Base-by-base conservation (phyloP, 495 filamentous ascomycete genomes). In the Neurospora cerealis region DNA sequence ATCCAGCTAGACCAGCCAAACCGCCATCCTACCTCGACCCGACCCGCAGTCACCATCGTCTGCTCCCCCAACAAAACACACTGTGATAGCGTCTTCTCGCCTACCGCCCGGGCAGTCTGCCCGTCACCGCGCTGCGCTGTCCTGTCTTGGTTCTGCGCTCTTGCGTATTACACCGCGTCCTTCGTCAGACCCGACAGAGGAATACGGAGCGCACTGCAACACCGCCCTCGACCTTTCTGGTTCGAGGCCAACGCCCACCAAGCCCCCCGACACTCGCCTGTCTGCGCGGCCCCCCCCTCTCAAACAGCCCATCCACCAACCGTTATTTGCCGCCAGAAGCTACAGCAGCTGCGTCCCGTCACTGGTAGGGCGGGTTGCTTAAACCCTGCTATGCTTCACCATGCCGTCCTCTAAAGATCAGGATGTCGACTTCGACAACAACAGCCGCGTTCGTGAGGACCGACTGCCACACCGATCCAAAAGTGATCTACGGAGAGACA, bases 381-480 rank as follows among this genome's bases (percentile, higher is more conserved):
- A 71, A 72, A 77, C 81, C 80, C 75, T 80, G 80, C 78, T 77
- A 83, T 81, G 78, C 76, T 81, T 74, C 78, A 78, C 74, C 76
- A 85, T 87, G 85, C 83, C 84, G 60, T 83, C 83, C 72, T 78
- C 79, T 78, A 82, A 81, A 79, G 85, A 86, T 72, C 80, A 78
- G 73, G 82, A 85, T 72, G 79, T 72, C 76, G 80, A 66, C 77
- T 71, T 78, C 74, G 76, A 79, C 72, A 79, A 78, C 74, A 80
- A 83, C 76, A 81, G 82, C 54, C 81, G 79, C 72, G 71, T 79
- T 41, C 81, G 82, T 76, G 83, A 86, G 69, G 83, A 80, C 69
- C 80, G 80, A 66, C 28, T 66, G 54, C 54, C 54, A 46, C 82
- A 83, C 40, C 78, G 79, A 75, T 73, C 78, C 75, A 83, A 79